Conservation (phyloP, 768 basidiomycete species). For the Rhizopogon roseolus region DNA sequence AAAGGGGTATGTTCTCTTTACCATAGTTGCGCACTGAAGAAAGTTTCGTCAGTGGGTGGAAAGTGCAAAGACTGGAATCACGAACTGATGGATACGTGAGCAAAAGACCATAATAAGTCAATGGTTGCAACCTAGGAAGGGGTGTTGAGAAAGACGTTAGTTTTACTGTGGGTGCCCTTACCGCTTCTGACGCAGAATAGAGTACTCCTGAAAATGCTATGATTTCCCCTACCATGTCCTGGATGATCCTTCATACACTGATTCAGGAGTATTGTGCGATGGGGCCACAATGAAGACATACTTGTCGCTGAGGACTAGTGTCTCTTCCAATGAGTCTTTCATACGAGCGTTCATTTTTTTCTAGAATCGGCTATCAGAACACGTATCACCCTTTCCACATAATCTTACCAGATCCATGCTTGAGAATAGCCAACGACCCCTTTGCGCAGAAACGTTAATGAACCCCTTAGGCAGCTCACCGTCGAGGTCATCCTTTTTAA, state of each 20-base stretch:
- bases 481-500: slow-evolving; percentile 57
- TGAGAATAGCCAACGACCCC: slow-evolving; percentile 70
- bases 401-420: slow-evolving; percentile 72
- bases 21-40: slow-evolving; percentile 47
- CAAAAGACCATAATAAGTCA: slow-evolving; percentile 89
- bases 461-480: slow-evolving; percentile 62
- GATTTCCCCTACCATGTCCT: slow-evolving; percentile 69
- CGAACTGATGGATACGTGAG: slow-evolving; percentile 77
- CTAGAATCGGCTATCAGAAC: slow-evolving; percentile 30
- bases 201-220: slow-evolving; percentile 70
- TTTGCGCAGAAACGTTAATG: slow-evolving; percentile 60
- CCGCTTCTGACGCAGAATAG: slow-evolving; percentile 90
- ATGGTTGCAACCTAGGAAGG: slow-evolving; percentile 67
- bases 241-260: slow-evolving; percentile 56
- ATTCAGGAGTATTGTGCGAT: neutral
- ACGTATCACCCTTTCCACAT: neutral
- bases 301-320: slow-evolving; percentile 82
- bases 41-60: neutral
- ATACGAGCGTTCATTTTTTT: slow-evolving; percentile 87
- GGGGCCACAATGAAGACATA: slow-evolving; percentile 19
- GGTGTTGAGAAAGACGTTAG: neutral
- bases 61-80: neutral
- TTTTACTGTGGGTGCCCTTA: slow-evolving; percentile 19
- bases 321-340: slow-evolving; percentile 89
- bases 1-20: slow-evolving; percentile 10